Percentiles rank a stretch among this genome's conserved stretches.
phyloP scores from a whole-genome alignment of 306 rosid species.

The Acacia acuminata region DNA sequence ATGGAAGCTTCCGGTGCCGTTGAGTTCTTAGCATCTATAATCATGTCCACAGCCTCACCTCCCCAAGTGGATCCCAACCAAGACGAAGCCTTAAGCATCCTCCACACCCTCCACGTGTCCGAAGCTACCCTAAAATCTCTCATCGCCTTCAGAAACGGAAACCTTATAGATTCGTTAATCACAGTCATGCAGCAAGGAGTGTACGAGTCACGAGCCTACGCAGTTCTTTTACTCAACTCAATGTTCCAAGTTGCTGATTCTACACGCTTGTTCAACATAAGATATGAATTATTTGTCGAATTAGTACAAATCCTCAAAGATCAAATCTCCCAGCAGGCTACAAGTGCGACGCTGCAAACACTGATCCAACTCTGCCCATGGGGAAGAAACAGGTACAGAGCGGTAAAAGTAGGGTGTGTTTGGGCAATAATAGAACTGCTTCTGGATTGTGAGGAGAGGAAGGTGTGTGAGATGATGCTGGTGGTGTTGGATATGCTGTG shows the following conservation, averaged over 20 bases:
- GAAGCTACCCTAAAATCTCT: conserved; percentile 45
- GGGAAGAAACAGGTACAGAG: conserved; percentile 68
- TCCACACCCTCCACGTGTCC: conserved; percentile 52
- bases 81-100: conserved; percentile 63
- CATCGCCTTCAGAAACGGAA: conserved; percentile 18
- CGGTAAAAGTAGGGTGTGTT: conserved; percentile 65
- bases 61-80: background rate
- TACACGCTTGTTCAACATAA: conserved; percentile 6
- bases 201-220: conserved; percentile 70
- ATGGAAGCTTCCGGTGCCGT: conserved; percentile 63
- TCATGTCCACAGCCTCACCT: background rate
- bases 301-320: conserved; percentile 55
- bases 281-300: conserved; percentile 45
- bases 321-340: conserved; percentile 55
- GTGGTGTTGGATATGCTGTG: conserved; percentile 56
- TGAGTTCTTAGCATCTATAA: conserved; percentile 55
- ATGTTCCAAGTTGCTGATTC: conserved; percentile 52
- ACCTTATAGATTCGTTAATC: conserved; percentile 47
- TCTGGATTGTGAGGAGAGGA: conserved; percentile 50
- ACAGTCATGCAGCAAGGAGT: conserved; percentile 49
- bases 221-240: conserved; percentile 57
- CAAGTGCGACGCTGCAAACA: conserved; percentile 52
- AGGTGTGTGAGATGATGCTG: conserved; percentile 61
- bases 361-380: conserved; percentile 47
- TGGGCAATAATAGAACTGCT: conserved; percentile 57